Base-by-base conservation (phyloP, 1,139 yeast species). In the Diutina rugosa region DNA sequence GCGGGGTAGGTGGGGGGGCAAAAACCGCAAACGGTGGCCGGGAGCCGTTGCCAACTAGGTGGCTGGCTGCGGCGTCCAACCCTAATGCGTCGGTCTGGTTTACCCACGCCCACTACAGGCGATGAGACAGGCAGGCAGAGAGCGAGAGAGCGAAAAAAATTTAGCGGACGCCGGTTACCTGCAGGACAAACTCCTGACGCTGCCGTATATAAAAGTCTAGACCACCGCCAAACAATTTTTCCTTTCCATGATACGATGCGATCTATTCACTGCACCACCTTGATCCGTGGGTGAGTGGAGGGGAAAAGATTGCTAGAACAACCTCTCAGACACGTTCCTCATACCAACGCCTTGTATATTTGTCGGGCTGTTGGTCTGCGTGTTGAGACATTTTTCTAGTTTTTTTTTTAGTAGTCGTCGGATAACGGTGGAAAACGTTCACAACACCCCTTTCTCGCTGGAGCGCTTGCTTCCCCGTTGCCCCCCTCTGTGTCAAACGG, bases 221-320 rank as follows among this genome's bases (percentile, higher is more conserved):
- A 51, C 51, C 55, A 46, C 10, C 18, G 18, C 55, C 56, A 55
- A 44, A 51, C 51, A 49, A 49, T 56, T 59, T 63, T 59, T 65
- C 59, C 59, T 60, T 62, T 66, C 71, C 67, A 69, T 70, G 81
- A 78, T 77, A 77, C 81, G 79, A 74, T 67, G 82, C 80, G 70
- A 73, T 77, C 82, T 76, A 78, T 78, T 78, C 82, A 78, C 82
- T 78, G 82, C 81, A 77, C 80, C 80, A 71, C 72, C 71, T 71
- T 61, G 60, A 60, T 59, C 62, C 63, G 68, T 78, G 78, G 74
- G 67, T 72, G 81, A 76, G 64, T 77, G 82, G 75, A 72, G 75
- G 76, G 76, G 76, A 72, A 72, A 72, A 69, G 75, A 72, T 67
- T 71, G 72, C 74, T 63, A 69, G 73, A 71, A 56, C 57, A 63